A percentile compares a stretch with the other conserved stretches of the same genome.
Evolutionary conservation across 2,329 filamentous ascomycete genomes (phyloP).

Genomic region (Laburnicola sp.): DNA sequence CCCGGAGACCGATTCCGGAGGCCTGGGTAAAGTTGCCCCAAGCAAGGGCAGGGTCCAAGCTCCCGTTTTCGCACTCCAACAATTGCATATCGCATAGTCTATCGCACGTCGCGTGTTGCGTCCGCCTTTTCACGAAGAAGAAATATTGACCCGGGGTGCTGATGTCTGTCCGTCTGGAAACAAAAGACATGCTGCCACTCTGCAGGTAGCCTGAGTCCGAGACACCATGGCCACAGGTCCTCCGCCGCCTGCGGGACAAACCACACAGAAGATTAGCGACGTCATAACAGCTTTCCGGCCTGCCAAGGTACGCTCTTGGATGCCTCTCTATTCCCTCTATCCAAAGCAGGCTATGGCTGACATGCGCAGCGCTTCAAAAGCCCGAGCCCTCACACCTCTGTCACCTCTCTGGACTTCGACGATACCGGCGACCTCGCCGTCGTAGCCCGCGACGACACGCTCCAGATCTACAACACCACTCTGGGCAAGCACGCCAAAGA

Average conservation of each 20-base stretch:
- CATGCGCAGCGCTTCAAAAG: conserved; percentile 50
- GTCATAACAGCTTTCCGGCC: conserved; percentile 78
- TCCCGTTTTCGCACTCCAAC: background rate
- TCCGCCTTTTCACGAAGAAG: background rate
- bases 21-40: background rate
- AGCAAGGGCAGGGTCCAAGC: conserved; percentile 10
- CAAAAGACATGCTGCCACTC: conserved; percentile 3
- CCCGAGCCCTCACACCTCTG: conserved; percentile 58
- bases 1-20: conserved; percentile 18
- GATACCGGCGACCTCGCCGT: conserved; percentile 92
- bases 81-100: background rate
- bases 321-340: background rate
- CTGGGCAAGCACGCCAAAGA: conserved; percentile 89
- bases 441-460: conserved; percentile 86
- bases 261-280: conserved; percentile 68
- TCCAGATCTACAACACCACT: conserved; percentile 92
- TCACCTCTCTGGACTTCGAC: conserved; percentile 94
- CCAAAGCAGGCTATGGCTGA: conserved; percentile 15
- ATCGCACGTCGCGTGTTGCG: background rate
- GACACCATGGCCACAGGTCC: conserved; percentile 40
- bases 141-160: background rate
- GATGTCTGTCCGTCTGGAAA: background rate
- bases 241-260: conserved; percentile 39
- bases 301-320: conserved; percentile 64
- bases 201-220: conserved; percentile 2